A percentile compares a stretch with the other conserved stretches of the same genome.
These are phyloP conservation scores for Lachnellula cervina DNA, from an alignment of 2,329 filamentous ascomycete genomes.

Conservation along the genomic window DNA sequence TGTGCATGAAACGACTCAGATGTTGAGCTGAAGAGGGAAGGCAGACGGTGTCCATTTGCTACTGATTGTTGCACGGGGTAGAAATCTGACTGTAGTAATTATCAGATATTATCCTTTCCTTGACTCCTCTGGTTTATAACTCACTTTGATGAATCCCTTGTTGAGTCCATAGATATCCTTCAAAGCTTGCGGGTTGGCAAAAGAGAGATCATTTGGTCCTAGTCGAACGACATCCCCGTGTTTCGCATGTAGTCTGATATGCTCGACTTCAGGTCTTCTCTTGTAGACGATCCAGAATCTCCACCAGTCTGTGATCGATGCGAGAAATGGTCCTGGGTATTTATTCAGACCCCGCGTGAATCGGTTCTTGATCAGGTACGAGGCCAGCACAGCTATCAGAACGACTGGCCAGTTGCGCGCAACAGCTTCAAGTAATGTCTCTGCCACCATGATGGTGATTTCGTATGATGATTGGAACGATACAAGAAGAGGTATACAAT, in stretches of 20 bases:
- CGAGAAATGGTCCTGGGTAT: constrained; percentile 68
- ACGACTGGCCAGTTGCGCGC: constrained; percentile 40
- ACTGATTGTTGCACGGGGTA: constrained; percentile 75
- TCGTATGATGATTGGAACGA: not conserved
- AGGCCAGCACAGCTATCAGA: constrained; percentile 30
- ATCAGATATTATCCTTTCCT: not conserved
- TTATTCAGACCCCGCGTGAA: constrained; percentile 57
- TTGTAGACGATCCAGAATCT: constrained; percentile 64
- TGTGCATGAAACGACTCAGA: constrained; percentile 71
- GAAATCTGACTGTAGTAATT: constrained; percentile 59
- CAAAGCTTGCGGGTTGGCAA: constrained; percentile 67
- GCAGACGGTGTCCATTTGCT: constrained; percentile 60
- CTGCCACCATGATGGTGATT: constrained; percentile 16
- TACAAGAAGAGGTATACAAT: not conserved
- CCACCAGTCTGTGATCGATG: constrained; percentile 69
- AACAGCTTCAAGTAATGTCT: constrained; percentile 15
- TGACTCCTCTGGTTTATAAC: constrained; percentile 6
- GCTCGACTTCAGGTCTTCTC: constrained; percentile 61
- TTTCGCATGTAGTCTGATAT: constrained; percentile 62
- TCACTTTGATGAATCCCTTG: constrained; percentile 73
- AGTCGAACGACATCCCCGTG: constrained; percentile 71
- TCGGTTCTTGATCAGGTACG: constrained; percentile 45
- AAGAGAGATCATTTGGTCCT: constrained; percentile 69
- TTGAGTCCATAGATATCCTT: constrained; percentile 77
- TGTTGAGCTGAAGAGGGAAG: constrained; percentile 71